A percentile compares a stretch with the other conserved stretches of the same genome.
phyloP scores from a whole-genome alignment of 768 basidiomycete genomes.

The Lactarius evosmus region DNA sequence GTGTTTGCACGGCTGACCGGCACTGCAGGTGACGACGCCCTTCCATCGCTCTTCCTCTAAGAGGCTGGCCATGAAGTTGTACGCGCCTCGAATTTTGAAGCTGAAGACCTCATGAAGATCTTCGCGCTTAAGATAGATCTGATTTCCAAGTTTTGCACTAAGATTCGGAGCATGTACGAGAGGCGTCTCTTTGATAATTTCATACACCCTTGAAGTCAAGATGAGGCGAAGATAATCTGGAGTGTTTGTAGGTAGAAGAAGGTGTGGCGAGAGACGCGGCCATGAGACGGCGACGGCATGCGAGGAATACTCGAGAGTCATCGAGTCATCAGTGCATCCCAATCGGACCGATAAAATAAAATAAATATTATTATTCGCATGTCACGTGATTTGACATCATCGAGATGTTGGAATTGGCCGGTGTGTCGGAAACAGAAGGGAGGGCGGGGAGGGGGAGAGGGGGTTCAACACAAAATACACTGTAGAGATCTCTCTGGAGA shows the following conservation, averaged over 20 bases:
- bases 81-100: conserved; percentile 98
- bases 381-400: conserved; percentile 24
- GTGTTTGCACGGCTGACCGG: conserved; percentile 59
- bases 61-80: conserved; percentile 95
- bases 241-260: conserved; percentile 58
- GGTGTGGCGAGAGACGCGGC: conserved; percentile 63
- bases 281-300: conserved; percentile 61
- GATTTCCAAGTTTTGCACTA: conserved; percentile 82
- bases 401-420: neutral
- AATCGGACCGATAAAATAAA: conserved; percentile 2
- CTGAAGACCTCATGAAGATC: conserved; percentile 97
- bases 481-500: too few relatives aligned
- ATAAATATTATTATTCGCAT: neutral
- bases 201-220: conserved; percentile 87
- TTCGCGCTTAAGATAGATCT: conserved; percentile 96
- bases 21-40: conserved; percentile 96
- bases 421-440: neutral
- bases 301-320: conserved; percentile 67
- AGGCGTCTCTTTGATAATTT: conserved; percentile 85
- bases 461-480: neutral
- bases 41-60: conserved; percentile 90
- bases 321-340: conserved; percentile 32
- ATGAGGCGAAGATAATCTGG: conserved; percentile 90
- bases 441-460: too few relatives aligned
- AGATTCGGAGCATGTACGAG: conserved; percentile 84